A percentile compares a stretch with the other conserved stretches of the same genome.
phyloP scores from a whole-genome alignment of 768 basidiomycete species.

The Mycena rebaudengoi region DNA sequence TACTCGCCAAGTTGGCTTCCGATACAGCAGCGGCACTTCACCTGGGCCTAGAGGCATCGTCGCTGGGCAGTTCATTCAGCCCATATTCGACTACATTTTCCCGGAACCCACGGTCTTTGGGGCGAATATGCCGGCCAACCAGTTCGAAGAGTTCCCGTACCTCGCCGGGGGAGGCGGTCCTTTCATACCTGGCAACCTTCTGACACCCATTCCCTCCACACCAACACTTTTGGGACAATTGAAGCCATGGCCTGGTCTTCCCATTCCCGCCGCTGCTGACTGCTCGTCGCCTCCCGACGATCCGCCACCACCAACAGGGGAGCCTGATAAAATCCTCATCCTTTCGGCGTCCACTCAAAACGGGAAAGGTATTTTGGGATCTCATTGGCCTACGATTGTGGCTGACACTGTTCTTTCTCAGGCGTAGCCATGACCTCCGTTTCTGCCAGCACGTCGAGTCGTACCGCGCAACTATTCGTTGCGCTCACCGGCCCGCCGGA shows the following conservation, averaged over 20 bases:
- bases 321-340: neutral
- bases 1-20: conserved; percentile 28
- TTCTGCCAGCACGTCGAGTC: conserved; percentile 16
- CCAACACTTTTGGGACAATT: conserved; percentile 29
- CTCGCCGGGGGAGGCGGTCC: conserved; percentile 27
- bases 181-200: conserved; percentile 22
- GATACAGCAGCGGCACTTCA: conserved; percentile 6
- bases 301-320: neutral
- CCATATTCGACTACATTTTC: conserved; percentile 22
- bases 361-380: conserved; percentile 8
- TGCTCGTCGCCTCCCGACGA: neutral
- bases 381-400: neutral
- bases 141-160: conserved; percentile 28
- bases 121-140: conserved; percentile 15
- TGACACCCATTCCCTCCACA: conserved; percentile 5
- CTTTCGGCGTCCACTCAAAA: conserved; percentile 18
- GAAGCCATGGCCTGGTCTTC: conserved; percentile 24
- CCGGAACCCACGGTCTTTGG: conserved; percentile 28
- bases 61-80: conserved; percentile 28
- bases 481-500: conserved; percentile 23
- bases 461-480: conserved; percentile 21
- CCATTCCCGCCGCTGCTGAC: neutral
- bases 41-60: conserved; percentile 23
- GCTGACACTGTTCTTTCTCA: neutral
- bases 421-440: conserved; percentile 27